Percentiles rank a stretch among this genome's conserved stretches.
These are phyloP conservation scores for Arthrobotrys conoides DNA, from an alignment of 2,329 filamentous ascomycete genomes.

Conservation along the genomic window DNA sequence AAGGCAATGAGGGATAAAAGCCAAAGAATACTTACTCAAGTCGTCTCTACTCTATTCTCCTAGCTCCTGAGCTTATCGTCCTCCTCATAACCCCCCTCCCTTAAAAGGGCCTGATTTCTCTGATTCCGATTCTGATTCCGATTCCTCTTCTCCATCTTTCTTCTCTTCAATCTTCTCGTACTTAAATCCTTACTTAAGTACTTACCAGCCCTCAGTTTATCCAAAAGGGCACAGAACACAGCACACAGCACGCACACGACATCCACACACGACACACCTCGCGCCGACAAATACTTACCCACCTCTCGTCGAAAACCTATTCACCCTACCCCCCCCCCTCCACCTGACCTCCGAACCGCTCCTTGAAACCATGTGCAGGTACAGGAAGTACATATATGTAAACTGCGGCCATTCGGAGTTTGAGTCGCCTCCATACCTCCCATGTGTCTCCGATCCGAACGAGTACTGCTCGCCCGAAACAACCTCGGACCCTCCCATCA, in stretches of 20 bases:
- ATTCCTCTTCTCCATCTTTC: neutral
- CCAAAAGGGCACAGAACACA: neutral
- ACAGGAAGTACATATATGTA: slow-evolving; percentile 40
- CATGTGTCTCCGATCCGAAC: slow-evolving; percentile 38
- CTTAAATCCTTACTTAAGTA: no score
- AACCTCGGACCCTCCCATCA: slow-evolving; percentile 42
- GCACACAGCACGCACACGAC: slow-evolving; percentile 35
- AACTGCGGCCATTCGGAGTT: slow-evolving; percentile 39
- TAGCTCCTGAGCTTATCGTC: no score
- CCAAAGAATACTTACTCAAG: slow-evolving; percentile 7
- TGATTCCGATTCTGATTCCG: neutral
- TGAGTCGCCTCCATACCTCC: slow-evolving; percentile 53
- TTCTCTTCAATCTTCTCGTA: neutral
- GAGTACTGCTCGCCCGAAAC: slow-evolving; percentile 46
- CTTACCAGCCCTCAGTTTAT: no score
- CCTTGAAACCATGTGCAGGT: slow-evolving; percentile 47
- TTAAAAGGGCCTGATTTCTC: slow-evolving; percentile 25
- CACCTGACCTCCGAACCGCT: slow-evolving; percentile 15
- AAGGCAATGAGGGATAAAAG: neutral
- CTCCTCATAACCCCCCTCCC: slow-evolving; percentile 33
- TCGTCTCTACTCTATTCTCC: slow-evolving; percentile 21
- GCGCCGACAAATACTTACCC: slow-evolving; percentile 5
- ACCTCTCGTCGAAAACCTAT: slow-evolving; percentile 1
- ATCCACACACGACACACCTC: slow-evolving; percentile 32
- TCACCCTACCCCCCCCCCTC: neutral